A percentile compares a stretch with the other conserved stretches of the same genome.
These are phyloP conservation scores for Abelmoschus esculentus DNA, from an alignment of 345 rosid species.

Conservation along the genomic window DNA sequence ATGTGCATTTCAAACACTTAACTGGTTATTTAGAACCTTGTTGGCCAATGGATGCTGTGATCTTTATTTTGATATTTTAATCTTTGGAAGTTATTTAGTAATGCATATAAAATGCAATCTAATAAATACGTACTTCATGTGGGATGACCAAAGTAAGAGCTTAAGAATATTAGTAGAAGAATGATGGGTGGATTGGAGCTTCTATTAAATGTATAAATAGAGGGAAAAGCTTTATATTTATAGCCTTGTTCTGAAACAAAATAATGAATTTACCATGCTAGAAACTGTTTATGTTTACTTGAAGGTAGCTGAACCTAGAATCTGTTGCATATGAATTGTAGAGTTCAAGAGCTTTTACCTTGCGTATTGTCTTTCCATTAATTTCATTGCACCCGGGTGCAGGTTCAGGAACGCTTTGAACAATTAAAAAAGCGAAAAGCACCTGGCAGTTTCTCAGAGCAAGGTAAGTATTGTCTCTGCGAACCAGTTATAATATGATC, in stretches of 20 bases:
- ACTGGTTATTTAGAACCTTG: background rate
- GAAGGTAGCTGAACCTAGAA: conserved; percentile 1
- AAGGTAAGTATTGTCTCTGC: background rate
- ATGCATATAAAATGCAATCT: background rate
- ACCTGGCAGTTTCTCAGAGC: conserved; percentile 58
- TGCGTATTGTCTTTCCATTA: background rate
- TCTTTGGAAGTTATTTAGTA: background rate
- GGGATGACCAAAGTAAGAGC: background rate
- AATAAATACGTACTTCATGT: background rate
- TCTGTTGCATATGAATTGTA: background rate
- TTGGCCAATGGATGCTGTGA: background rate
- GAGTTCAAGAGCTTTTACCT: background rate
- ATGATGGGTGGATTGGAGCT: background rate
- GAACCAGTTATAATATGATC: background rate
- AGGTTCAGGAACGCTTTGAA: conserved; percentile 94
- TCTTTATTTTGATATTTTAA: background rate
- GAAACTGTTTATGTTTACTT: background rate
- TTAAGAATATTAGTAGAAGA: background rate
- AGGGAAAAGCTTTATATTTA: background rate
- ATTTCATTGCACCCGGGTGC: conserved; percentile 8
- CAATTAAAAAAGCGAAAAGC: conserved; percentile 67
- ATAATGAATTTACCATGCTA: background rate
- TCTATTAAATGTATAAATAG: background rate
- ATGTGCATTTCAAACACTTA: background rate
- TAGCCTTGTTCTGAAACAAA: background rate